A percentile compares a stretch with the other conserved stretches of the same genome.
Evolutionary conservation across 345 rosid genomes (phyloP).

Genomic region (Geranium brycei): DNA sequence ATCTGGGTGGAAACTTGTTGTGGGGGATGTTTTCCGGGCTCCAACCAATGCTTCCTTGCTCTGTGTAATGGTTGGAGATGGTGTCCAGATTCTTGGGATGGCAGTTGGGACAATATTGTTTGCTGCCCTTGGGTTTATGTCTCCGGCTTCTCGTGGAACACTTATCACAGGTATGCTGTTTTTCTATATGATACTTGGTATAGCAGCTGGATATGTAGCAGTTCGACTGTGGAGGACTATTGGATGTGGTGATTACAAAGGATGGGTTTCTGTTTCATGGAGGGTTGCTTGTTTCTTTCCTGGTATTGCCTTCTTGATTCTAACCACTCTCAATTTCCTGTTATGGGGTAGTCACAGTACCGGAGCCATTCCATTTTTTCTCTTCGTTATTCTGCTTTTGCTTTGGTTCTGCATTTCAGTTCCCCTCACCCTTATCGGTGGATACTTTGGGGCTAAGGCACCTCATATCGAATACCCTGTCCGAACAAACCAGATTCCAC

Average conservation of each 20-base stretch:
- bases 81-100: constrained; percentile 72
- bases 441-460: constrained; percentile 51
- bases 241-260: constrained; percentile 40
- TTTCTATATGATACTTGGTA: constrained; percentile 60
- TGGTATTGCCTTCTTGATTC: constrained; percentile 52
- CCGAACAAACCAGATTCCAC: constrained; percentile 63
- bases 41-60: constrained; percentile 43
- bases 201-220: constrained; percentile 59
- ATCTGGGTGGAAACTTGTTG: constrained; percentile 17
- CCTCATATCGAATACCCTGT: constrained; percentile 61
- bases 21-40: constrained; percentile 68
- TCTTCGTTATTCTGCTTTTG: constrained; percentile 35
- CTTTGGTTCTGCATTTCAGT: constrained; percentile 16
- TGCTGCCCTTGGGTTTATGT: constrained; percentile 75
- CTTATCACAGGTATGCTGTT: constrained; percentile 63
- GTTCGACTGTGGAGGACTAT: constrained; percentile 63
- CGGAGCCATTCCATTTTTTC: constrained; percentile 59
- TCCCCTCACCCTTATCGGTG: constrained; percentile 58
- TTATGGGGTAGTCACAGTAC: constrained; percentile 62
- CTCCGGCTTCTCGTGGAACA: constrained; percentile 68
- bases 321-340: constrained; percentile 46
- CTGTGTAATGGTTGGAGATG: constrained; percentile 63
- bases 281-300: constrained; percentile 68
- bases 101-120: constrained; percentile 54
- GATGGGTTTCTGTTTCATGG: constrained; percentile 20